Conservation (phyloP, 805 yeast genomes). For the Candida patagonica region DNA sequence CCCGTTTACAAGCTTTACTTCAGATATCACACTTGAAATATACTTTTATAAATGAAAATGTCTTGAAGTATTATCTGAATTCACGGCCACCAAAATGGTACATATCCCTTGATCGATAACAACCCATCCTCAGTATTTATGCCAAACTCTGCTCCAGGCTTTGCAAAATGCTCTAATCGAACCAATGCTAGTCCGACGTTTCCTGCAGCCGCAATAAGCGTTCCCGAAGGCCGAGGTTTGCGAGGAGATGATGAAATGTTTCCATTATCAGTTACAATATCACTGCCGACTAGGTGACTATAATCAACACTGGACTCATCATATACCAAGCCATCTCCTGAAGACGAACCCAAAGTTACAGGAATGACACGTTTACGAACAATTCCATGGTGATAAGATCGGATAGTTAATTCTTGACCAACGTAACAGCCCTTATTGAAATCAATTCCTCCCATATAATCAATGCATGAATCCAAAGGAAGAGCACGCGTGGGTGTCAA, state of each 20-base stretch:
- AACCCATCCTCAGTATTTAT: conserved; percentile 16
- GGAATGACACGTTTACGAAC: conserved; percentile 82
- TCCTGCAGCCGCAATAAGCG: conserved; percentile 45
- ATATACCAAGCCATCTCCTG: conserved; percentile 13
- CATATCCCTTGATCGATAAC: conserved; percentile 41
- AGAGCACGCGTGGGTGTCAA: conserved; percentile 43
- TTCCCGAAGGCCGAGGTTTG: conserved; percentile 47
- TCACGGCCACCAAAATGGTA: conserved; percentile 74
- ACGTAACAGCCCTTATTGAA: conserved; percentile 91
- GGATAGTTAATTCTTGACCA: conserved; percentile 90
- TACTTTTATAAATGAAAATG: not conserved
- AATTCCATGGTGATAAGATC: conserved; percentile 76
- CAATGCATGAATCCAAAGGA: conserved; percentile 81
- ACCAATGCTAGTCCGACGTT: conserved; percentile 61
- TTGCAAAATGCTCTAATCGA: conserved; percentile 36
- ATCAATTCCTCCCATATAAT: conserved; percentile 71
- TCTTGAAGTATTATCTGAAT: not conserved
- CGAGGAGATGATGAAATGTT: not conserved
- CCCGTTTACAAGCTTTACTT: too few species aligned
- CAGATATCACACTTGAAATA: not conserved
- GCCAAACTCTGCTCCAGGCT: conserved; percentile 27
- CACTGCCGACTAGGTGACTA: conserved; percentile 6
- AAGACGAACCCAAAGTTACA: conserved; percentile 26
- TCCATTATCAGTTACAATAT: conserved; percentile 6
- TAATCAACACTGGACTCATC: conserved; percentile 8